Percentiles rank a stretch among this genome's conserved stretches.
These are phyloP conservation scores for Paramecium tetraurelia DNA, from an alignment of 73 alveolate species.

Conservation along the genomic window DNA sequence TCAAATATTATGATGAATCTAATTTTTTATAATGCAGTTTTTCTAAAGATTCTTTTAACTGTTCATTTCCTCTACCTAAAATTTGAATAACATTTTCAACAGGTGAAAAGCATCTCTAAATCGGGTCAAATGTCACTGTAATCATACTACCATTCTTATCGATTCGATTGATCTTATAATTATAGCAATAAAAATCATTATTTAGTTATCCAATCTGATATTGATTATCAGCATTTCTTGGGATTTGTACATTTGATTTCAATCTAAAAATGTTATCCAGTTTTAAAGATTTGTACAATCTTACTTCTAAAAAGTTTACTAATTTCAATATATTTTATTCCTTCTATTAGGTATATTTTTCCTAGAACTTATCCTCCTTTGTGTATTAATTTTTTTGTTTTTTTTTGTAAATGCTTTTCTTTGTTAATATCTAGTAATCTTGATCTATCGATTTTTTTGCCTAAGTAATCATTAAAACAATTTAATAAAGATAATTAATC, in stretches of 20 bases:
- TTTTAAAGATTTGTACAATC: neutral
- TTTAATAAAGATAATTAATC: neutral
- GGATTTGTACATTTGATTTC: neutral
- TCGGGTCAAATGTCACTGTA: neutral
- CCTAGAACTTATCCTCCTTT: neutral
- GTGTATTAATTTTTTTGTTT: neutral
- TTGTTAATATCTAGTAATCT: neutral
- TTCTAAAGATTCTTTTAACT: neutral
- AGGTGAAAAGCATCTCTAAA: neutral
- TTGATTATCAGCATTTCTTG: neutral
- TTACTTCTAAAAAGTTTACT: neutral
- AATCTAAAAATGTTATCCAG: neutral
- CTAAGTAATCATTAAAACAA: neutral
- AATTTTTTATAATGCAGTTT: neutral
- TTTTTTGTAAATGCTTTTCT: neutral
- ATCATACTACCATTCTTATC: neutral
- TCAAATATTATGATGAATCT: neutral
- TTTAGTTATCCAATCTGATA: neutral
- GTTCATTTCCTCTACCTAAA: neutral
- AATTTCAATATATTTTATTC: neutral
- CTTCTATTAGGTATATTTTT: neutral
- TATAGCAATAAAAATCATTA: neutral
- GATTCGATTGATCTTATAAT: neutral
- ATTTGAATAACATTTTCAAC: neutral
- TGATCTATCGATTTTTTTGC: neutral